Percentiles rank a stretch among this genome's conserved stretches.
These are phyloP conservation scores for Thermothelomyces thermophilus DNA, from an alignment of 2,329 filamentous ascomycete species.

Conservation along the genomic window DNA sequence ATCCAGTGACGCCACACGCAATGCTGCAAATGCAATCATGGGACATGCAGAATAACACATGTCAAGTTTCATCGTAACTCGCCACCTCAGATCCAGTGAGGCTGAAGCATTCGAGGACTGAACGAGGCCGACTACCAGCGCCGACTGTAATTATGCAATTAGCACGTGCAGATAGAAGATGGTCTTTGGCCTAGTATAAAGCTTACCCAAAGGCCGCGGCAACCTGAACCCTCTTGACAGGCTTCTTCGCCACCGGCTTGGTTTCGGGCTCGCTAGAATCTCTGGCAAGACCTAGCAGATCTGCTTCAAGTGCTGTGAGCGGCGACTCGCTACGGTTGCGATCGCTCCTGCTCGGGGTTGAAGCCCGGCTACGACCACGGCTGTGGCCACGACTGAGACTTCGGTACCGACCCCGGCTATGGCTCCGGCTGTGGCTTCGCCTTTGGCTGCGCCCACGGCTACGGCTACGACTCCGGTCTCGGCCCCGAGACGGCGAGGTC, in stretches of 20 bases:
- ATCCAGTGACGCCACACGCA: not conserved
- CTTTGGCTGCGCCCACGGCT: constrained; percentile 8
- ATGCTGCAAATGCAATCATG: not conserved
- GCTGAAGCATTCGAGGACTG: not conserved
- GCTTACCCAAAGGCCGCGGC: constrained; percentile 23
- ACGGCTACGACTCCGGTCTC: constrained; percentile 8
- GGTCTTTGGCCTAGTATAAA: not conserved
- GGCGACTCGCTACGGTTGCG: constrained; percentile 21
- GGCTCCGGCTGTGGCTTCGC: constrained; percentile 10
- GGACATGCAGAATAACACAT: not conserved
- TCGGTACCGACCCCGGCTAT: constrained; percentile 5
- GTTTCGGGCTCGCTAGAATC: constrained; percentile 8
- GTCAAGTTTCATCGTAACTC: not conserved
- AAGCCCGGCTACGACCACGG: constrained; percentile 11
- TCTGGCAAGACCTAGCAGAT: constrained; percentile 19
- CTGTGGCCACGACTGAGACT: constrained; percentile 1
- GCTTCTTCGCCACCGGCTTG: constrained; percentile 17
- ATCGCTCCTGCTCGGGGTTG: constrained; percentile 1
- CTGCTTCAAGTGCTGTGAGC: constrained; percentile 19
- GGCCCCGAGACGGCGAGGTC: constrained; percentile 16
- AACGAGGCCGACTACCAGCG: constrained; percentile 7
- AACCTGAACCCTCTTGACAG: constrained; percentile 17
- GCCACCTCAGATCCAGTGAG: not conserved
- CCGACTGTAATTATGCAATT: constrained; percentile 6
- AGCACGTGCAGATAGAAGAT: not conserved